A percentile compares a stretch with the other conserved stretches of the same genome.
Evolutionary conservation across 1,284 basidiomycete genomes (phyloP).

Genomic region (Sporisorium iseilematis-ciliati): DNA sequence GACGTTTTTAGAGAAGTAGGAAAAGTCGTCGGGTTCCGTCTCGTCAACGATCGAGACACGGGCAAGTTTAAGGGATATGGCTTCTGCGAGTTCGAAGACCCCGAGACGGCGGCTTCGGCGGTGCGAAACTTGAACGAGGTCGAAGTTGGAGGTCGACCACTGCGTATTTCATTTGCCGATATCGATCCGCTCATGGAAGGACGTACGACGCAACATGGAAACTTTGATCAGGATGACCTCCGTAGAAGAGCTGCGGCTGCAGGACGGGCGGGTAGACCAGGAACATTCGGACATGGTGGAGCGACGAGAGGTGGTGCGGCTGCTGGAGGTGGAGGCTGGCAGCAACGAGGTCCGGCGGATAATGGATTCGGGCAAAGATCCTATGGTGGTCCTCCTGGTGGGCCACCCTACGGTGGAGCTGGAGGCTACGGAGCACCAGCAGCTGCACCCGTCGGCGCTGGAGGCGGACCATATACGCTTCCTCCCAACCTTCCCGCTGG

Average conservation of each 20-base stretch:
- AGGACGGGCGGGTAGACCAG: slow-evolving; percentile 42
- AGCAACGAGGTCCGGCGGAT: slow-evolving; percentile 31
- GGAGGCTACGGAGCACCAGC: slow-evolving; percentile 32
- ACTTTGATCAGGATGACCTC: slow-evolving; percentile 56
- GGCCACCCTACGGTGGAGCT: slow-evolving; percentile 21
- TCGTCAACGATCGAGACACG: slow-evolving; percentile 92
- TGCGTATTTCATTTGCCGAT: slow-evolving; percentile 81
- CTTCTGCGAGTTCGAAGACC: slow-evolving; percentile 96
- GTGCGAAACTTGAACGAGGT: slow-evolving; percentile 85
- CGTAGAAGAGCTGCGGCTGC: slow-evolving; percentile 44
- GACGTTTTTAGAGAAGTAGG: slow-evolving; percentile 68
- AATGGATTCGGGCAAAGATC: slow-evolving; percentile 37
- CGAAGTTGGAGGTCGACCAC: slow-evolving; percentile 82
- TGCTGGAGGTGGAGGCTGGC: slow-evolving; percentile 28
- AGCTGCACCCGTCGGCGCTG: slow-evolving; percentile 48
- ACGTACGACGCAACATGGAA: slow-evolving; percentile 59
- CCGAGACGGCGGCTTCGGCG: slow-evolving; percentile 87
- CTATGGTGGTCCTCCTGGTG: slow-evolving; percentile 25
- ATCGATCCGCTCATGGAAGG: slow-evolving; percentile 70
- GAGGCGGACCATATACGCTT: slow-evolving; percentile 65
- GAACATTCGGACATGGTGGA: slow-evolving; percentile 47
- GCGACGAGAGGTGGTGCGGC: slow-evolving; percentile 19
- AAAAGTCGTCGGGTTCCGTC: slow-evolving; percentile 65
- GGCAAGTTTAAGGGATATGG: slow-evolving; percentile 97
- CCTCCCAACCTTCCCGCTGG: slow-evolving; percentile 81